These are phyloP conservation scores for Alternaria triticimaculans DNA, from an alignment of 2,329 filamentous ascomycete species.

Conservation along the genomic window DNA sequence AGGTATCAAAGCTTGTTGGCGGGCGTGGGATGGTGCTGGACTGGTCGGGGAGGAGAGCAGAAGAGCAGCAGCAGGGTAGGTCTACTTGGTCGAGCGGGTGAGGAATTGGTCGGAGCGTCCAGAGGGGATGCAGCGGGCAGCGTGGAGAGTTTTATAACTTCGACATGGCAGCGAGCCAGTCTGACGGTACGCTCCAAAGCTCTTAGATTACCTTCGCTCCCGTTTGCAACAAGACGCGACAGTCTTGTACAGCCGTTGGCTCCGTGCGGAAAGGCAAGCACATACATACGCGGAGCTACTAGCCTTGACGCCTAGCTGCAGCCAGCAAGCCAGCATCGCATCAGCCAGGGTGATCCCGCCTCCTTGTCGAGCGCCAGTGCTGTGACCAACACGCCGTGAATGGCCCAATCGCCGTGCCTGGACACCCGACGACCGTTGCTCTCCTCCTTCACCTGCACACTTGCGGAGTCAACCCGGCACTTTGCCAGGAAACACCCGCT, in stretches of 20 bases:
- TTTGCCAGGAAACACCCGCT: slow-evolving; percentile 29
- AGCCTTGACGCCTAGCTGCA: slow-evolving; percentile 35
- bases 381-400: slow-evolving; percentile 23
- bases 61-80: slow-evolving; percentile 22
- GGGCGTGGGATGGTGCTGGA: slow-evolving; percentile 5
- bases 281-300: slow-evolving; percentile 41
- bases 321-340: slow-evolving; percentile 27
- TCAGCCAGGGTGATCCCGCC: slow-evolving; percentile 34
- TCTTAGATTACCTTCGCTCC: slow-evolving; percentile 51
- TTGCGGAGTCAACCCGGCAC: slow-evolving; percentile 12
- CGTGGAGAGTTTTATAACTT: slow-evolving; percentile 48
- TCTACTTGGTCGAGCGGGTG: slow-evolving; percentile 10
- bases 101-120: slow-evolving; percentile 39
- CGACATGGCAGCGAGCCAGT: slow-evolving; percentile 44
- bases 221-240: slow-evolving; percentile 52
- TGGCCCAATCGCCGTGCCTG: slow-evolving; percentile 36
- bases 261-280: slow-evolving; percentile 48
- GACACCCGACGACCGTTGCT: slow-evolving; percentile 19
- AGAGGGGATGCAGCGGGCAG: slow-evolving; percentile 40
- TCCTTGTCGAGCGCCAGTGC: slow-evolving; percentile 25
- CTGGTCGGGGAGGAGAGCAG: slow-evolving; percentile 15
- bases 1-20: not conserved
- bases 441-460: slow-evolving; percentile 5
- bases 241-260: slow-evolving; percentile 49
- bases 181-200: slow-evolving; percentile 45